Evolutionary conservation across 352 stramenopile genomes (phyloP), one percentile per base, ranked within the genome.

Genomic region (Phytopythium delawarense): DNA sequence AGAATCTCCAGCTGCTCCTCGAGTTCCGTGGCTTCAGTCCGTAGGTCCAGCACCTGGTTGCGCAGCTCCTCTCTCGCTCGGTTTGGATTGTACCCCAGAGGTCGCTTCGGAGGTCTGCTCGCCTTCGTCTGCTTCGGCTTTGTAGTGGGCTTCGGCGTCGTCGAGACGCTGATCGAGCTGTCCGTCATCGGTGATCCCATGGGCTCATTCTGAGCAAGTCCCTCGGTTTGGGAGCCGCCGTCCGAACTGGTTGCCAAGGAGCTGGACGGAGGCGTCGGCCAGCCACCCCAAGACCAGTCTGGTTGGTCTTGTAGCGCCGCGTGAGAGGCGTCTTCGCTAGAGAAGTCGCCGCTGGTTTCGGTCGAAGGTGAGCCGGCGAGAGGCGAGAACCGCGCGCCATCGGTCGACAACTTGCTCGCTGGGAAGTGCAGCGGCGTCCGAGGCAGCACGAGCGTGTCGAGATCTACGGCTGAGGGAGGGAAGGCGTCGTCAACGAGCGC

Each of bases 1-100:
- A 49, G 42, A 0, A 49, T 12, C 18, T 25, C 28, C 4, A 44
- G 30, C 32, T 57, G 51, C 28, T 63, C 30, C 45, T 70, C 35
- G 5, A 57, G 44, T 11, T 61, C 18, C 53, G 64, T 25, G 13
- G 65, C 62, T 18, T 49, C 42, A 7, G 40, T 53, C 25, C 69
- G 58, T 4, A 45, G 50, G 30, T 42, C 53, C 15, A 66, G 54
- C 48, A 61, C 55, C 52, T 72, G 55, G 18, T 59, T 61, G 32
- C 69, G 66, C 25, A 67, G 58, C 55, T 72, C 66, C 34, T 72
- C 61, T 7, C 69, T 58, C 49, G 65, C 63, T 13, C 65, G 69
- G 30, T 72, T 58, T 5, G 52, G 34, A 30, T 58, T 58, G 52
- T 58, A 58, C 18, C n/a, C 11, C 30, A 28, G 7, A 2, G 34